Percentiles rank a stretch among this genome's conserved stretches.
Evolutionary conservation across 2,329 filamentous ascomycete genomes (phyloP).

Genomic region (Didymella pinodella): DNA sequence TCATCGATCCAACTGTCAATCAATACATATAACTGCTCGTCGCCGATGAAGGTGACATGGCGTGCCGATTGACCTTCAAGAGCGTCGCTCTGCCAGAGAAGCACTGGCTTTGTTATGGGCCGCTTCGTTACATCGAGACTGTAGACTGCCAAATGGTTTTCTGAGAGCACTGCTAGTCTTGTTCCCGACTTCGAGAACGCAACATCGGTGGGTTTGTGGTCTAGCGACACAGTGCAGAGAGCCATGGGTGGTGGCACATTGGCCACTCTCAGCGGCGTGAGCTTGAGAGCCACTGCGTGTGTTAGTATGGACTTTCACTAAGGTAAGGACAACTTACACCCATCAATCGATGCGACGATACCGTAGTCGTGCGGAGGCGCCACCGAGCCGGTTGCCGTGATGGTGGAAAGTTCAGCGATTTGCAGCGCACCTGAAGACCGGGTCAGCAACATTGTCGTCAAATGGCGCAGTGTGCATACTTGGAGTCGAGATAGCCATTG

Average conservation of each 20-base stretch:
- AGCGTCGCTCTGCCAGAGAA: conserved; percentile 47
- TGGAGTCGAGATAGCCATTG: conserved; percentile 63
- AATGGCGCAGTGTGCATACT: conserved; percentile 25
- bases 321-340: conserved; percentile 58
- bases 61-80: conserved; percentile 42
- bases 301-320: conserved; percentile 20
- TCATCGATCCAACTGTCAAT: conserved; percentile 45
- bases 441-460: background rate
- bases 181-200: conserved; percentile 63
- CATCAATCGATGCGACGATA: conserved; percentile 84
- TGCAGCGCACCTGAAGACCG: conserved; percentile 58
- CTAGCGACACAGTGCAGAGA: conserved; percentile 72
- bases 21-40: conserved; percentile 49
- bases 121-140: conserved; percentile 70
- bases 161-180: conserved; percentile 74
- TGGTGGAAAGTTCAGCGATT: conserved; percentile 70
- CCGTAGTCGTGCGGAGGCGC: conserved; percentile 78
- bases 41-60: conserved; percentile 58
- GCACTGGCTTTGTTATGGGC: conserved; percentile 56
- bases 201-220: conserved; percentile 74
- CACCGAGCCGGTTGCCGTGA: conserved; percentile 73
- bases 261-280: conserved; percentile 83
- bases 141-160: conserved; percentile 71
- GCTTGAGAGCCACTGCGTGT: conserved; percentile 67
- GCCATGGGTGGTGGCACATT: conserved; percentile 95